phyloP scores from a whole-genome alignment of 345 rosid genomes.

The Melaleuca quinquenervia region DNA sequence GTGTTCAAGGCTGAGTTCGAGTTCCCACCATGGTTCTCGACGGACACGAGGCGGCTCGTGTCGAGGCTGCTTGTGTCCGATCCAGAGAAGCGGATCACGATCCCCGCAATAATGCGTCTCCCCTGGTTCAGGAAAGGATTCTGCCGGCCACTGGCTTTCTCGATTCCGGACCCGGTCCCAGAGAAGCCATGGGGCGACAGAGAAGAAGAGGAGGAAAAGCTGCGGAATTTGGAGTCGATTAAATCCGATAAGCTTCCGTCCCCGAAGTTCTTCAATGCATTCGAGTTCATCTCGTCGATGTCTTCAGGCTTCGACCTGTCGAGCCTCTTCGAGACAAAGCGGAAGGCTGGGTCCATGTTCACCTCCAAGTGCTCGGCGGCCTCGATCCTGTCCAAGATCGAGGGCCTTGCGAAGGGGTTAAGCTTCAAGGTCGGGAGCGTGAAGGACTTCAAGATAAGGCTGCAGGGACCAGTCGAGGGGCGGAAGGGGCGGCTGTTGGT shows the following conservation, averaged over 20 bases:
- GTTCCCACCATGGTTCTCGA: constrained; percentile 58
- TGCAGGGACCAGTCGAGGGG: constrained; percentile 36
- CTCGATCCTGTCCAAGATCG: constrained; percentile 36
- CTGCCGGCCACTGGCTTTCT: constrained; percentile 16
- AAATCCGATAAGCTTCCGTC: neutral
- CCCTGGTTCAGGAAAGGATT: constrained; percentile 70
- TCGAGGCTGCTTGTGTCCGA: constrained; percentile 50
- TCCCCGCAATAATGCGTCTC: constrained; percentile 43
- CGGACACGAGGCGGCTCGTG: constrained; percentile 36
- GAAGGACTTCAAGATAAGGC: constrained; percentile 37
- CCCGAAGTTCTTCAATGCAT: constrained; percentile 51
- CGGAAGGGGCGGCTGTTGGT: constrained; percentile 47
- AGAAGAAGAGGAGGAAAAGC: neutral
- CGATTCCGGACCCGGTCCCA: constrained; percentile 19
- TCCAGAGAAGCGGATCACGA: constrained; percentile 48
- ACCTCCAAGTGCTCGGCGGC: constrained; percentile 43
- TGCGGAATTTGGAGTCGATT: neutral
- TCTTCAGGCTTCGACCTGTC: constrained; percentile 79
- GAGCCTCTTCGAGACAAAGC: constrained; percentile 45
- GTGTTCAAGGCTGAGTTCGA: constrained; percentile 50
- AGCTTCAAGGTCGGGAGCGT: constrained; percentile 35
- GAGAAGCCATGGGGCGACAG: constrained; percentile 1
- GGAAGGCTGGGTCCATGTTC: constrained; percentile 38
- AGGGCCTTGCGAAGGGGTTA: constrained; percentile 35
- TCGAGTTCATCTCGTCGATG: constrained; percentile 65